These are phyloP conservation scores for Candida quercuum DNA, from an alignment of 805 yeast genomes.

Conservation along the genomic window DNA sequence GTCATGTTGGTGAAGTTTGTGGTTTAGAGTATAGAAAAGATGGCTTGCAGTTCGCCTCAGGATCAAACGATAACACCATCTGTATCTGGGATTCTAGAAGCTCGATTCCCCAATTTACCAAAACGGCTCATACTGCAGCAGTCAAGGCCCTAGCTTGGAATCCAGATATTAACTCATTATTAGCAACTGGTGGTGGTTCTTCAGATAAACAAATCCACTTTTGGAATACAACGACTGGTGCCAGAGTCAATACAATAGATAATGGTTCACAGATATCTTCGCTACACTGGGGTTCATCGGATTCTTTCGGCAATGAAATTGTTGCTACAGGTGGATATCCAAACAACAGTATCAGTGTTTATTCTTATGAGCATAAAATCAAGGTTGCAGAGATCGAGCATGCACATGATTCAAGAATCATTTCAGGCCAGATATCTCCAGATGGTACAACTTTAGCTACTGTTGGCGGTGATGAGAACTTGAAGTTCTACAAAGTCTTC, in stretches of 20 bases:
- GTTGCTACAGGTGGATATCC: constrained; percentile 96
- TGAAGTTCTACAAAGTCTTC: constrained; percentile 91
- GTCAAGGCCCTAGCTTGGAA: constrained; percentile 95
- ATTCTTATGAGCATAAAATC: constrained; percentile 79
- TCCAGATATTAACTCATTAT: constrained; percentile 72
- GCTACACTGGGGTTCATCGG: constrained; percentile 80
- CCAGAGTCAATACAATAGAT: constrained; percentile 78
- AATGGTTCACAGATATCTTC: constrained; percentile 95
- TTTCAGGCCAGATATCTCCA: constrained; percentile 80
- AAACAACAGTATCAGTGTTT: constrained; percentile 72
- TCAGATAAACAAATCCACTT: constrained; percentile 84
- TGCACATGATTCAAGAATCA: constrained; percentile 88
- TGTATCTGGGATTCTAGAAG: constrained; percentile 89
- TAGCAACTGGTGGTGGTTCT: constrained; percentile 98
- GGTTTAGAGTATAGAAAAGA: constrained; percentile 84
- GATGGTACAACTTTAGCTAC: constrained; percentile 90
- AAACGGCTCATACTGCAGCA: constrained; percentile 85
- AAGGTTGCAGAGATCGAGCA: constrained; percentile 81
- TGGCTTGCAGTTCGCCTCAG: constrained; percentile 82
- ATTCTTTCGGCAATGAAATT: constrained; percentile 70
- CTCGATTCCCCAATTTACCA: constrained; percentile 62
- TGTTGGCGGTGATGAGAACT: constrained; percentile 92
- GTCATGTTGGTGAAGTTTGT: constrained; percentile 87
- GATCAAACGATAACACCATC: constrained; percentile 92
- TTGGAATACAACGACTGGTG: constrained; percentile 93